Conservation (phyloP, 2,329 filamentous ascomycete genomes). For the Pyrenochaeta sp. region DNA sequence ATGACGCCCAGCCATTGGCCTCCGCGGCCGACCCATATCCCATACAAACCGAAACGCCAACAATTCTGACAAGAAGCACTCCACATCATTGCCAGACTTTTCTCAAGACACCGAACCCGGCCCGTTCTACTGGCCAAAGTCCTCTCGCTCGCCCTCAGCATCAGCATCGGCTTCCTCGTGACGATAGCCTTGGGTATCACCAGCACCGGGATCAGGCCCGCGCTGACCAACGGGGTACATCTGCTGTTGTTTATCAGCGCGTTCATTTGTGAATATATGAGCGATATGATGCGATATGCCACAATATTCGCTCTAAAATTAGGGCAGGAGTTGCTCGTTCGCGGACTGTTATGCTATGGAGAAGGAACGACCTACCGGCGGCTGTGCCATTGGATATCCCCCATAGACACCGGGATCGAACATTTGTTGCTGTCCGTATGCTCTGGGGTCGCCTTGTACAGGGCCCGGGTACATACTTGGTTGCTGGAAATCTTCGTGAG, state of each 20-base stretch:
- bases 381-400: conserved; percentile 79
- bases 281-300: background rate
- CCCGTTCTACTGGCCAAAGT: conserved; percentile 40
- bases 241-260: conserved; percentile 24
- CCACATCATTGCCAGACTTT: background rate
- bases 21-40: conserved; percentile 47
- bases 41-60: conserved; percentile 32
- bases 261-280: background rate
- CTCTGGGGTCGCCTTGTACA: conserved; percentile 75
- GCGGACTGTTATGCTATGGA: background rate
- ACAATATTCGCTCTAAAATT: too few species aligned
- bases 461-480: conserved; percentile 83
- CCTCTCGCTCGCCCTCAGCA: conserved; percentile 51
- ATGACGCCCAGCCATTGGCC: conserved; percentile 35
- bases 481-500: conserved; percentile 76
- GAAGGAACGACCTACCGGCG: conserved; percentile 70
- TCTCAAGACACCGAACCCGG: background rate
- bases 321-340: background rate
- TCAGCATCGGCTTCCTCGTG: conserved; percentile 51
- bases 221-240: conserved; percentile 52
- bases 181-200: conserved; percentile 49
- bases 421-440: conserved; percentile 83
- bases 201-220: conserved; percentile 47
- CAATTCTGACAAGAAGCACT: conserved; percentile 1
- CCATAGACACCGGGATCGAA: conserved; percentile 88